A percentile compares a stretch with the other conserved stretches of the same genome.
phyloP scores from a whole-genome alignment of 2,329 filamentous ascomycete species.

The Aspergillus latus region DNA sequence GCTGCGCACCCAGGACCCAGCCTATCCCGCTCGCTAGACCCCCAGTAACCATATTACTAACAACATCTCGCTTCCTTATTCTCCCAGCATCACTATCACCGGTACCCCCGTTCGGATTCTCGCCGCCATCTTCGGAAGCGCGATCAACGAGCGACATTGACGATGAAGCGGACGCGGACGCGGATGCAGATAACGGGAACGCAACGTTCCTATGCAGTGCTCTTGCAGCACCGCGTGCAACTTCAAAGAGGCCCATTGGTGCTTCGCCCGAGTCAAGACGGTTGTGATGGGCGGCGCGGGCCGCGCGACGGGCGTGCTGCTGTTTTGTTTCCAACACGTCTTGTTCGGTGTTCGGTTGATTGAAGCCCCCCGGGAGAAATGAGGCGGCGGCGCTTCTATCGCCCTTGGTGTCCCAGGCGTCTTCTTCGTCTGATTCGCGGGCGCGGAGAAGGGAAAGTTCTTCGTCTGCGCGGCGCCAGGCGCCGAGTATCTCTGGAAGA shows the following conservation, averaged over 20 bases:
- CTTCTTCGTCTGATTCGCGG: slow-evolving; percentile 57
- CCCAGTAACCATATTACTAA: slow-evolving; percentile 64
- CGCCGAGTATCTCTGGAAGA: slow-evolving; percentile 60
- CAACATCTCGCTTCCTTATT: slow-evolving; percentile 54
- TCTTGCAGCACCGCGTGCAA: slow-evolving; percentile 51
- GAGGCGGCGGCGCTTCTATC: slow-evolving; percentile 36
- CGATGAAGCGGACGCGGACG: slow-evolving; percentile 5
- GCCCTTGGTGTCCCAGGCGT: slow-evolving; percentile 58
- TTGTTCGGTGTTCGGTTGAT: slow-evolving; percentile 44
- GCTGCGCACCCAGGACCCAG: slow-evolving; percentile 61
- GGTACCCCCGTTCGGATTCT: not conserved
- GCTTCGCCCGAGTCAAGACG: slow-evolving; percentile 43
- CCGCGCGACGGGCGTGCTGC: slow-evolving; percentile 37
- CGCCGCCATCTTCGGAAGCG: not conserved
- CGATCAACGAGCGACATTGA: slow-evolving; percentile 9
- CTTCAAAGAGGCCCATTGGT: slow-evolving; percentile 54
- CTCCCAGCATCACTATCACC: slow-evolving; percentile 30
- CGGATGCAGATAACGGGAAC: slow-evolving; percentile 38
- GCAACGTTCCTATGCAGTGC: slow-evolving; percentile 49
- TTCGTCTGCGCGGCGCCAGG: slow-evolving; percentile 64
- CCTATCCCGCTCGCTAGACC: slow-evolving; percentile 63
- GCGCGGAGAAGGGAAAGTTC: slow-evolving; percentile 56
- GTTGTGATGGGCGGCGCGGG: slow-evolving; percentile 29
- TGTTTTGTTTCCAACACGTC: slow-evolving; percentile 47
- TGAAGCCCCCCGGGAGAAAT: slow-evolving; percentile 46